Base-by-base conservation (phyloP, 163 green algal species). In the Chlorella variabilis region DNA sequence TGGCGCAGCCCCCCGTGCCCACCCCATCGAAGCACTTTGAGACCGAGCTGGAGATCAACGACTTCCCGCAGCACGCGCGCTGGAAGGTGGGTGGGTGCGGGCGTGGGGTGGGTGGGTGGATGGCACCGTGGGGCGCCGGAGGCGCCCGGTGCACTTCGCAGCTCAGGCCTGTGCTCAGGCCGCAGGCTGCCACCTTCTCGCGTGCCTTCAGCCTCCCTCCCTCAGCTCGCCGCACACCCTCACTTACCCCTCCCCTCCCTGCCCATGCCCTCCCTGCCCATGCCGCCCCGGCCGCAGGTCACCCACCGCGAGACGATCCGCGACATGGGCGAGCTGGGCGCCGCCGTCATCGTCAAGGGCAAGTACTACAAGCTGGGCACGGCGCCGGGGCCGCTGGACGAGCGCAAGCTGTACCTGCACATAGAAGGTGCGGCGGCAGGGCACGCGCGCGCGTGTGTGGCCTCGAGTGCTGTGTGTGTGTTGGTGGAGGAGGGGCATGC, bases 31-130 rank as follows among this genome's bases (percentile, higher is more conserved):
- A 76, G 58, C 89, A 94, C 83, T 99, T 93, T 84, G 92, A 98
- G 84, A 87, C 91, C 23, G 96, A 99, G 88, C 83, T 99, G 56
- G 96, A 98, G 84, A 99, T 99, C 89, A 99, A 99, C 77, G 97
- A 99, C 89, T 99, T 99, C 90, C 95, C 95, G 39, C 97, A 99
- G 93, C 91, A 98, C 68, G 95, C 95, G 15, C 90, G 95, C 56
- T 98, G 93, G 92, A 97, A 96, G 89, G 92, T 94, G 77, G 2
- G 85, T 2, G 25, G 4, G 31, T 7, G 29, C n/a, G 6, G 62
- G 20, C 27, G n/a, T n/a, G n/a, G n/a, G n/a, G n/a, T n/a, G n/a
- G n/a, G n/a, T n/a, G n/a, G n/a, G n/a, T n/a, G n/a, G n/a, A n/a
- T n/a, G n/a, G n/a, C n/a, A n/a, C n/a, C n/a, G n/a, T n/a, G n/a